A percentile compares a stretch with the other conserved stretches of the same genome.
phyloP scores from a whole-genome alignment of 73 alveolate species.

The Paramecium caudatum region DNA sequence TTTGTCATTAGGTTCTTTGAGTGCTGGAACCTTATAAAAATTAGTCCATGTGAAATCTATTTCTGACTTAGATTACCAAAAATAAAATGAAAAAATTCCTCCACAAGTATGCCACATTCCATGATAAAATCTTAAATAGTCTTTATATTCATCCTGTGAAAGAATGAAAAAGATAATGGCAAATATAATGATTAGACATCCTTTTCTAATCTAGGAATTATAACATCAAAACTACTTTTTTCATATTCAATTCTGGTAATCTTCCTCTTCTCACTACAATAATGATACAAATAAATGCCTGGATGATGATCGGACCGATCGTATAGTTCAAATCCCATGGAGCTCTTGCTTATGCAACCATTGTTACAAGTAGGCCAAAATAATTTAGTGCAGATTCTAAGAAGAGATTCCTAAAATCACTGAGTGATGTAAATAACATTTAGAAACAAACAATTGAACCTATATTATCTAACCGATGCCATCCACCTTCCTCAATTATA shows the following conservation, averaged over 20 bases:
- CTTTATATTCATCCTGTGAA: neutral
- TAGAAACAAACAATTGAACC: slow-evolving; percentile 54
- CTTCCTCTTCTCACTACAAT: neutral
- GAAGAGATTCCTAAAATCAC: slow-evolving; percentile 5
- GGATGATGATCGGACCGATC: neutral
- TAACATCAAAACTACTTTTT: neutral
- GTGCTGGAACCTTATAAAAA: too few relatives aligned
- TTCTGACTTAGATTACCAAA: neutral
- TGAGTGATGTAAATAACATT: slow-evolving; percentile 33
- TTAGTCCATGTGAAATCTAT: neutral
- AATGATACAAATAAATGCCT: neutral
- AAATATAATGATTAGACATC: neutral
- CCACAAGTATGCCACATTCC: slow-evolving; percentile 47
- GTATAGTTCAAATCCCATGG: slow-evolving; percentile 64
- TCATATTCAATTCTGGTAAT: neutral
- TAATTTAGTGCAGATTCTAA: neutral
- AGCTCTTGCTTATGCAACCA: neutral
- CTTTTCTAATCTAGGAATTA: neutral
- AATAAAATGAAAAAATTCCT: neutral
- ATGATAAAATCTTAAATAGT: slow-evolving; percentile 22
- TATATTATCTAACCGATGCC: slow-evolving; percentile 67
- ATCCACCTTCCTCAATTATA: slow-evolving; percentile 32
- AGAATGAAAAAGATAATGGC: neutral
- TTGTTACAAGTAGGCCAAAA: neutral
- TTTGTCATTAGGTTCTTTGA: too few relatives aligned